Evolutionary conservation across 1,139 yeast species (phyloP), one percentile per base, ranked within the genome.

Genomic region (Magnusiomyces paraingens): DNA sequence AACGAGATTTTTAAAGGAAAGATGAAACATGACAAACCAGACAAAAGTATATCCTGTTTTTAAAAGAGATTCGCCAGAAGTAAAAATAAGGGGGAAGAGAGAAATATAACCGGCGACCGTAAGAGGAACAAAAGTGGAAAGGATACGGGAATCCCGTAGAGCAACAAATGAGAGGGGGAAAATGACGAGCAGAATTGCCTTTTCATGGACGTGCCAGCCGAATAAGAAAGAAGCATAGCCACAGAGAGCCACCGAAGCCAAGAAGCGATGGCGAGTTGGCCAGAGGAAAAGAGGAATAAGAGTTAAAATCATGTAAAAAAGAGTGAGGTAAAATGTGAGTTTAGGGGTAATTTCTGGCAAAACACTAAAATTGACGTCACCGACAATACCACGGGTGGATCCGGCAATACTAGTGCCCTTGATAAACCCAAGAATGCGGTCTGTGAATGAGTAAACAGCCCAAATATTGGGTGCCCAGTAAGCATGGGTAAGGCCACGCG

Each of bases 191-290:
- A 94, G 77, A 43, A 93, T 82, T 0, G 99, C 99, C 76, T 93
- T 93, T 70, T 91, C 99, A 71, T 93, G 99, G 26, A 93, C 99
- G 67, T 93, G 99, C 98, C 98, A 93, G 5, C 99, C 99, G 70
- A 93, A 93, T 53, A 93, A 72, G 66, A 88, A 93, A 3, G 96
- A 86, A 0, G 97, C 84, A 70, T 81, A 89, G 1, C 95, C 99
- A 71, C 98, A 93, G 52, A 91, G 75, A 0, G 97, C 84, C 61
- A 93, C 72, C 0, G 94, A 81, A 0, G 95, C 97, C 40, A 91
- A 69, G 62, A 93, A 93, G 59, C 95, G 76, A 59, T 82, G 81
- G 67, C 78, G 86, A 1, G 83, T 82, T 1, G 97, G 96, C 63
- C 81, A 82, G 42, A 85, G 64, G 53, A 89, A 76, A 29, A 93